phyloP scores from a whole-genome alignment of 768 basidiomycete species.

The Russula foetens region DNA sequence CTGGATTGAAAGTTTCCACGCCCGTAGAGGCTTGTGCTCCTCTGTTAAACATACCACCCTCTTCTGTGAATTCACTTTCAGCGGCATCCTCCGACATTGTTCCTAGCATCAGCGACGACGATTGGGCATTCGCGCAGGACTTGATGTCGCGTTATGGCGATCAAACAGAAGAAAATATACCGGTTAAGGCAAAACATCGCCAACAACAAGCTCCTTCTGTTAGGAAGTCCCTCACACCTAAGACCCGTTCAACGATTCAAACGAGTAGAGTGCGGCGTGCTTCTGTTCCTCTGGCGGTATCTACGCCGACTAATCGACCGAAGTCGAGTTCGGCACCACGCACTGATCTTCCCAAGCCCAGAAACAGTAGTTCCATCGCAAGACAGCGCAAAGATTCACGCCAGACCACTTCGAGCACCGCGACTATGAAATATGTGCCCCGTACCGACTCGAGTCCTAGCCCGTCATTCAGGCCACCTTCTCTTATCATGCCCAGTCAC shows the following conservation, averaged over 20 bases:
- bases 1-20: constrained; percentile 20
- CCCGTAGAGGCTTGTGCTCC: not conserved
- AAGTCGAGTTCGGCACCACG: constrained; percentile 12
- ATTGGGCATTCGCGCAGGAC: constrained; percentile 32
- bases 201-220: not conserved
- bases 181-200: not conserved
- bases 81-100: constrained; percentile 4
- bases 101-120: constrained; percentile 24
- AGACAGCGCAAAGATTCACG: not conserved
- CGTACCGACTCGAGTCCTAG: not conserved
- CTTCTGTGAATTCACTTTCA: constrained; percentile 4
- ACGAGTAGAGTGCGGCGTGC: constrained; percentile 4
- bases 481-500: not conserved
- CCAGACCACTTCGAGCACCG: not conserved
- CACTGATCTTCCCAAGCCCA: constrained; percentile 1
- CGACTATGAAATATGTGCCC: not conserved
- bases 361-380: not conserved
- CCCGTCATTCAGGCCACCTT: not conserved
- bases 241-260: not conserved
- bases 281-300: not conserved
- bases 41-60: not conserved
- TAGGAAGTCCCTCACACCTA: constrained; percentile 8
- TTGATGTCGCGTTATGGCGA: constrained; percentile 25
- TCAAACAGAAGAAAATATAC: not conserved
- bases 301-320: constrained; percentile 4